phyloP scores from a whole-genome alignment of 169 alveolate species.

The Eimeria necatrix region DNA sequence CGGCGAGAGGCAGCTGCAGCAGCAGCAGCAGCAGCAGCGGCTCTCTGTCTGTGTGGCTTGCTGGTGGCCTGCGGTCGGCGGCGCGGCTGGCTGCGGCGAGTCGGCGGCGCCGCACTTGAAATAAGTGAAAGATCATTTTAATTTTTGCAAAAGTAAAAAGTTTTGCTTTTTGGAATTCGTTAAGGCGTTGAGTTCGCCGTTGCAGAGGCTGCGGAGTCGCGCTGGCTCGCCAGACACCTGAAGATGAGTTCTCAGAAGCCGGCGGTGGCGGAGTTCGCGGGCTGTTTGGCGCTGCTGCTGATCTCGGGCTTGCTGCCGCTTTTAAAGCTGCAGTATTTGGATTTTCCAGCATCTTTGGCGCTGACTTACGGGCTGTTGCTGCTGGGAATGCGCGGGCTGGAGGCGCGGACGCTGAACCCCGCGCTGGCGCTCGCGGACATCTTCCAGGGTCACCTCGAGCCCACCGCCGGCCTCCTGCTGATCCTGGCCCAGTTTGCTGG shows the following conservation, averaged over 20 bases:
- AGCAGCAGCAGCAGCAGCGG: no score
- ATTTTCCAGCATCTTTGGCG: not conserved
- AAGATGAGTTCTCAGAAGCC: slow-evolving; percentile 38
- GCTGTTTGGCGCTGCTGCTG: not conserved
- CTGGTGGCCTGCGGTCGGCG: slow-evolving; percentile 17
- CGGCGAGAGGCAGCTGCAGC: no score
- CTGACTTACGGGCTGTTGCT: slow-evolving; percentile 7
- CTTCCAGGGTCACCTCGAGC: not conserved
- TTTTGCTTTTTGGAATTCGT: not conserved
- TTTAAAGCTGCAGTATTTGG: not conserved
- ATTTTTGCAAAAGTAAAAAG: not conserved
- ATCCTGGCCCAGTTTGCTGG: slow-evolving; percentile 27
- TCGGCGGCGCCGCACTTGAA: not conserved
- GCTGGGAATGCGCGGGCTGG: not conserved
- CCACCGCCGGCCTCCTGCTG: not conserved
- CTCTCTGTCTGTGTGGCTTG: not conserved
- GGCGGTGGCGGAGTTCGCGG: not conserved
- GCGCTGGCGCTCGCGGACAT: not conserved
- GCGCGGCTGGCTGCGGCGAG: not conserved
- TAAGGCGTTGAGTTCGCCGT: not conserved
- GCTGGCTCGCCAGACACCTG: not conserved
- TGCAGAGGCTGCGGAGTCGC: not conserved
- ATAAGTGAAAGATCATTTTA: not conserved
- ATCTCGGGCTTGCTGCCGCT: slow-evolving; percentile 10
- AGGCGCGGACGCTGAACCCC: slow-evolving; percentile 6